phyloP scores from a whole-genome alignment of 345 rosid species.

The Heritiera littoralis region DNA sequence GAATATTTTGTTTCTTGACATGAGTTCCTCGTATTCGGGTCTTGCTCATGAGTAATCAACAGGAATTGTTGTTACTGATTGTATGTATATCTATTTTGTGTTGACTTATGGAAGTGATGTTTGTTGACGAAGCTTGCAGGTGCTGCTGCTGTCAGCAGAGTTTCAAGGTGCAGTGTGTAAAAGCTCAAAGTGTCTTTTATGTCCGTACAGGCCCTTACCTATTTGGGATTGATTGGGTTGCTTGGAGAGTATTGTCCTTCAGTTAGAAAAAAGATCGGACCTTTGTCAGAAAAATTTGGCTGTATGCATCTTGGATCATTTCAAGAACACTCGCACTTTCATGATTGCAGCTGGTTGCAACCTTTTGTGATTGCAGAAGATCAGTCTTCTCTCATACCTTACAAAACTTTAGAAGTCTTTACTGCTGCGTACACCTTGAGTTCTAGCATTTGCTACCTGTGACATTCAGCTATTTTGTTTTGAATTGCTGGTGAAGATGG shows the following conservation, averaged over 20 bases:
- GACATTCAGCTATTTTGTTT: background rate
- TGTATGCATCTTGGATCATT: slow-evolving; percentile 46
- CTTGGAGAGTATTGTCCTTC: slow-evolving; percentile 51
- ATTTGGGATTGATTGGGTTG: slow-evolving; percentile 47
- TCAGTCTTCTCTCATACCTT: slow-evolving; percentile 7
- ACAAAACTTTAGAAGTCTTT: slow-evolving; percentile 12
- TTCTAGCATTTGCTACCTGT: slow-evolving; percentile 11
- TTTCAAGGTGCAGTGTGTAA: slow-evolving; percentile 32
- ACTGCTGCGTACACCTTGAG: slow-evolving; percentile 1
- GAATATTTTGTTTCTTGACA: background rate
- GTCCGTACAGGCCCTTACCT: slow-evolving; percentile 45
- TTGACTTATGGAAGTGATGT: background rate
- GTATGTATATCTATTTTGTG: background rate
- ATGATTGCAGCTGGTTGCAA: slow-evolving; percentile 42
- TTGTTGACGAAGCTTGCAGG: slow-evolving; percentile 9
- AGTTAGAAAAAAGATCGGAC: slow-evolving; percentile 42
- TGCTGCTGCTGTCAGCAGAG: slow-evolving; percentile 25
- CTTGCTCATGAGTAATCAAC: background rate
- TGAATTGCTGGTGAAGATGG: slow-evolving; percentile 45
- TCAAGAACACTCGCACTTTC: slow-evolving; percentile 16
- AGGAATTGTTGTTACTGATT: background rate
- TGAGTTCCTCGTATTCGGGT: background rate
- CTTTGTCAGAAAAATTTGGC: slow-evolving; percentile 29
- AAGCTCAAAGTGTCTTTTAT: slow-evolving; percentile 47
- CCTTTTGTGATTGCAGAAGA: slow-evolving; percentile 31